These are phyloP conservation scores for Bipolaris sorokiniana DNA, from an alignment of 2,329 filamentous ascomycete genomes.

Conservation along the genomic window DNA sequence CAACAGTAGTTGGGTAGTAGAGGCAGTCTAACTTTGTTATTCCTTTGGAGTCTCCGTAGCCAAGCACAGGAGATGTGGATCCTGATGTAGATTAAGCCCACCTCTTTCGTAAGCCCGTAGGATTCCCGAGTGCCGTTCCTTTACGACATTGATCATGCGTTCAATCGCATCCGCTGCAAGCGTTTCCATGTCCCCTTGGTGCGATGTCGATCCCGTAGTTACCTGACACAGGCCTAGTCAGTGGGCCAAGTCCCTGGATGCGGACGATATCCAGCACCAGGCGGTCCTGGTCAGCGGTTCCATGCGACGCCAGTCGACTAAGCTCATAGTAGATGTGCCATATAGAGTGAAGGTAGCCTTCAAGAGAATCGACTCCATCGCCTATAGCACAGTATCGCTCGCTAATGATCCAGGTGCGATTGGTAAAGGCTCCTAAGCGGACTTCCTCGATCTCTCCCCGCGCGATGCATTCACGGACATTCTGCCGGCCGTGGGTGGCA, in stretches of 20 bases:
- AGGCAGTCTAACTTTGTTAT: too few relatives aligned
- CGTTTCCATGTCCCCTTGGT: too few relatives aligned
- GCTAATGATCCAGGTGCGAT: constrained; percentile 11
- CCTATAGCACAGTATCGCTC: constrained; percentile 10
- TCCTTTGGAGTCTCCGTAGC: too few relatives aligned
- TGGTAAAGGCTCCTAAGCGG: constrained; percentile 10
- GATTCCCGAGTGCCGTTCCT: too few relatives aligned
- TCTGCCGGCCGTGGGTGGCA: constrained; percentile 1
- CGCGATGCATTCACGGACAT: constrained; percentile 7
- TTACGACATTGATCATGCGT: too few relatives aligned
- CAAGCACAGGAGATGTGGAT: too few relatives aligned
- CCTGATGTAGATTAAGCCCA: too few relatives aligned
- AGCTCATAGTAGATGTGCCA: constrained; percentile 16
- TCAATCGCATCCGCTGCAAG: too few relatives aligned
- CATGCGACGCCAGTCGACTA: constrained; percentile 3
- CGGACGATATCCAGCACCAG: constrained; percentile 13
- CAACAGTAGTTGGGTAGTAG: too few relatives aligned
- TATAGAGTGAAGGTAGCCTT: constrained; percentile 15
- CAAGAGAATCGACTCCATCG: constrained; percentile 15
- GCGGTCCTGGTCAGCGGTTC: constrained; percentile 13
- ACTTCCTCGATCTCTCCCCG: constrained; percentile 9
- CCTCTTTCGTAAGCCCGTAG: too few relatives aligned
- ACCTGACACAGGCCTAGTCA: constrained; percentile 16
- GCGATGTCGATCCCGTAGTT: constrained; percentile 19
- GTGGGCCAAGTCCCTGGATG: constrained; percentile 14